Evolutionary conservation across 495 filamentous ascomycete species (phyloP), one percentile per base, ranked within the genome.

Genomic region (Talaromyces thailandensis): DNA sequence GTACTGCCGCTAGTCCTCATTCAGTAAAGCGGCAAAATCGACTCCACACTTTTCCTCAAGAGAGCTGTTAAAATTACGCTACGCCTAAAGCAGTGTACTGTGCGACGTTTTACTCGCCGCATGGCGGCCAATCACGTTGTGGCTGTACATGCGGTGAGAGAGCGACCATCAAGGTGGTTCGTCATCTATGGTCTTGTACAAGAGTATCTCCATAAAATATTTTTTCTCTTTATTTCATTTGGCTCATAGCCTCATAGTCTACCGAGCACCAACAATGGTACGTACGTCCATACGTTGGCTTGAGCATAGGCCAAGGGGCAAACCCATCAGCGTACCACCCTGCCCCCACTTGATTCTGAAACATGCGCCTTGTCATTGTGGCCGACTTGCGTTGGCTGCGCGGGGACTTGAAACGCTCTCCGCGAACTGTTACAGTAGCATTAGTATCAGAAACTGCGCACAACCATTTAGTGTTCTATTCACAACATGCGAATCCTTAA

Each of bases 341-440:
- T 51, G 4, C n/a, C 45, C 45, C 45, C 45, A 52, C 21, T 52
- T 52, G 24, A 52, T 9, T 52, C 48, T 52, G 48, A 52, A 52
- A 52, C 48, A 52, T 26, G 48, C 21, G 18, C 25, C 48, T 2
- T 52, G 48, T 52, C 25, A 18, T 2, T 52, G 48, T 52, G 24
- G 48, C 21, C 2, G 18, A 14, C 7, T 52, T 18, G 14, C 43
- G 16, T 18, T 6, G 21, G 43, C 7, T 23, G 43, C 43, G 18
- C 48, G 24, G 21, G 24, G 25, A 52, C n/a, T 25, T 52, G 48
- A 52, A 52, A 52, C 48, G 18, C 21, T 26, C 62, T 61, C 67
- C 65, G 67, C 37, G 14, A 43, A 43, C 37, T 43, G 16, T 2
- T 28, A 28, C 6, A n/a, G n/a, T n/a, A n/a, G n/a, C n/a, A n/a